Conservation (phyloP, 345 rosid genomes). For the Mercurialis annua region DNA sequence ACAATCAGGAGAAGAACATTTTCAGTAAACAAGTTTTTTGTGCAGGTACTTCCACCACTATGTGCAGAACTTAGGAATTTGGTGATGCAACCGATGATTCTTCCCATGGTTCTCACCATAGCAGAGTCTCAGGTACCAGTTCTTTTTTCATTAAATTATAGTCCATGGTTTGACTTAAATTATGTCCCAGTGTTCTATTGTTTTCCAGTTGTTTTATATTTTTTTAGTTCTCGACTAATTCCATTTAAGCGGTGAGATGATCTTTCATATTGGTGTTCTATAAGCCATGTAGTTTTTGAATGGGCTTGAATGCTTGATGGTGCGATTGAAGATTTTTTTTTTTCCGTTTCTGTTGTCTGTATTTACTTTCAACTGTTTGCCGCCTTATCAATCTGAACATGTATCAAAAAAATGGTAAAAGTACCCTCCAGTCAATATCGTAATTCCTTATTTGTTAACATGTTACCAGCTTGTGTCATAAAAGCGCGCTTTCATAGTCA, state of each 20-base stretch:
- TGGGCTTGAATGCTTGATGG: conserved; percentile 4
- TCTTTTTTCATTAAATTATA: conserved; percentile 14
- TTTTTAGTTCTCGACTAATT: background rate
- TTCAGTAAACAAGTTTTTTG: conserved; percentile 22
- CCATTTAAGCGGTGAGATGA: background rate
- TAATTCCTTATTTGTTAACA: too few relatives aligned
- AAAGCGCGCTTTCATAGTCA: background rate
- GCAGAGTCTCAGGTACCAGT: conserved; percentile 86
- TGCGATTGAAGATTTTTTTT: background rate
- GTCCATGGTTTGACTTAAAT: conserved; percentile 6
- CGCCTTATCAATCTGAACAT: background rate
- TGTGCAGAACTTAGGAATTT: conserved; percentile 97
- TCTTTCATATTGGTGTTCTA: background rate
- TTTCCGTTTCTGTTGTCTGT: too few relatives aligned
- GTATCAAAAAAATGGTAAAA: background rate
- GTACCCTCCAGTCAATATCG: background rate
- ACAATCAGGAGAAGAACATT: background rate
- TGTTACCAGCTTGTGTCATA: background rate
- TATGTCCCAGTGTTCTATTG: background rate
- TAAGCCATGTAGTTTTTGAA: background rate
- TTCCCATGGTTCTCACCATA: conserved; percentile 94
- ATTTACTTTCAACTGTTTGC: too few relatives aligned
- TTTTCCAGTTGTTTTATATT: conserved; percentile 8
- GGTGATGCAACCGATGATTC: conserved; percentile 93
- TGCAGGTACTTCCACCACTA: conserved; percentile 95